phyloP scores from a whole-genome alignment of 2,329 filamentous ascomycete species.

The Rachicladosporium sp. region DNA sequence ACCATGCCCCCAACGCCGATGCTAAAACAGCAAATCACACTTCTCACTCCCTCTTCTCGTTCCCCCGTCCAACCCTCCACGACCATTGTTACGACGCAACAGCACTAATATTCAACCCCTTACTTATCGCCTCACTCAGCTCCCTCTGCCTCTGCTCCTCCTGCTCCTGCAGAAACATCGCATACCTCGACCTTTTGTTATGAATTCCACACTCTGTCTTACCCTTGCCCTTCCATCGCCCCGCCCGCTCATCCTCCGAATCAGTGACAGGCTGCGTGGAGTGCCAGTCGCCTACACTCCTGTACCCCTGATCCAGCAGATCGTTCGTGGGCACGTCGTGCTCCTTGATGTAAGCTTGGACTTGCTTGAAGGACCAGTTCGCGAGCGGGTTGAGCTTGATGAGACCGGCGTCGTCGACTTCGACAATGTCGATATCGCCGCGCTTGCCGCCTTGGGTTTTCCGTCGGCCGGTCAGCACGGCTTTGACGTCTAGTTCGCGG shows the following conservation, averaged over 20 bases:
- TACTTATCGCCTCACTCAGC: slow-evolving; percentile 26
- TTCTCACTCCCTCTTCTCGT: slow-evolving; percentile 4
- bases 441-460: slow-evolving; percentile 88
- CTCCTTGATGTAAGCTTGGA: slow-evolving; percentile 74
- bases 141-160: slow-evolving; percentile 55
- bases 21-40: slow-evolving; percentile 24
- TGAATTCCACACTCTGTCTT: slow-evolving; percentile 99
- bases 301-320: slow-evolving; percentile 83
- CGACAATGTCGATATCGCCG: slow-evolving; percentile 79
- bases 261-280: slow-evolving; percentile 80
- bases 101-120: slow-evolving; percentile 19
- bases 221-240: slow-evolving; percentile 87
- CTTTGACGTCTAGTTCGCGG: slow-evolving; percentile 71
- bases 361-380: slow-evolving; percentile 85
- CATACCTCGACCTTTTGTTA: slow-evolving; percentile 91
- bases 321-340: slow-evolving; percentile 89
- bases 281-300: slow-evolving; percentile 97
- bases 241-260: slow-evolving; percentile 89
- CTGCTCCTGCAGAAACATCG: slow-evolving; percentile 66
- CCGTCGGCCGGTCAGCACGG: slow-evolving; percentile 82
- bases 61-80: neutral
- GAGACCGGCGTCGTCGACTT: slow-evolving; percentile 80
- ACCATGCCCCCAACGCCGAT: slow-evolving; percentile 26
- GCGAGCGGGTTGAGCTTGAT: slow-evolving; percentile 97
- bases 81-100: slow-evolving; percentile 8